These are phyloP conservation scores for Fraxinus sp. DNA, from an alignment of 305 asterid species.

Conservation along the genomic window DNA sequence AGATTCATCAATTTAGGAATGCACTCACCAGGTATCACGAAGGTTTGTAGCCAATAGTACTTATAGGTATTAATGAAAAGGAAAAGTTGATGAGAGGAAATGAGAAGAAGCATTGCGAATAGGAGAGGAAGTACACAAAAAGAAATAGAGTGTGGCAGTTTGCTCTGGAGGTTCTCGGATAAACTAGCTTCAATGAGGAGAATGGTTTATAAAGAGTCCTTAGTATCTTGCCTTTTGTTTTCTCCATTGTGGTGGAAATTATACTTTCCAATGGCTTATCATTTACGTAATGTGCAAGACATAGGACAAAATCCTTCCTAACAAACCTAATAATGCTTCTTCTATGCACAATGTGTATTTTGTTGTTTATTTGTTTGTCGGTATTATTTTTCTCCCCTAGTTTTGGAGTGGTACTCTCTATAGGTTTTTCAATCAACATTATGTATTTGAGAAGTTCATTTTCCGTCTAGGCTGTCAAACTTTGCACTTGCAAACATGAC, in stretches of 20 bases:
- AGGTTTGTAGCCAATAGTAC: background rate
- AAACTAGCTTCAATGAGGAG: background rate
- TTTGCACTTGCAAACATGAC: conserved; percentile 16
- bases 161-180: background rate
- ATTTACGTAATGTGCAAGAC: background rate
- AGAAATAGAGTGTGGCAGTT: background rate
- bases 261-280: background rate
- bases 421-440: background rate
- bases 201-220: background rate
- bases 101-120: background rate
- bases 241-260: background rate
- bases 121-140: background rate
- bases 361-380: background rate
- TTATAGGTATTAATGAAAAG: background rate
- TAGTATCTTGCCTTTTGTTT: background rate
- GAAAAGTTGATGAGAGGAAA: background rate
- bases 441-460: background rate
- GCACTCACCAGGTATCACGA: background rate
- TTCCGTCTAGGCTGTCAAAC: background rate
- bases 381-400: background rate
- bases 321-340: background rate
- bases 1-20: background rate
- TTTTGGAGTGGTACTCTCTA: background rate
- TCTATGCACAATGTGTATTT: background rate
- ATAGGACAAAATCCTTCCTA: background rate